Evolutionary conservation across 1,284 basidiomycete species (phyloP).

Genomic region (Rhizoctonia solani): DNA sequence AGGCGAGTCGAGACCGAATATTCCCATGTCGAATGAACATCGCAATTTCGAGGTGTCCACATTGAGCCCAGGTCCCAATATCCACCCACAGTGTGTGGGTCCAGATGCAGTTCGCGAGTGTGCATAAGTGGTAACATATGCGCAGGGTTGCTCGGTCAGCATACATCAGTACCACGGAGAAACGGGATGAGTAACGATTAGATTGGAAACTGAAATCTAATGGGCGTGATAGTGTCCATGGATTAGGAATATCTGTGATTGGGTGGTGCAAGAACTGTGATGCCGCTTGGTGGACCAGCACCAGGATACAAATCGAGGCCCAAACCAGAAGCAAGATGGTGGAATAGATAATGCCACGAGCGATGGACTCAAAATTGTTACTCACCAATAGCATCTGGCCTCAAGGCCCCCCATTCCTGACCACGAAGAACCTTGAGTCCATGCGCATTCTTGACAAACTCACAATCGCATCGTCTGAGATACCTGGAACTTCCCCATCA

Average conservation of each 20-base stretch:
- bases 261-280: conserved; percentile 10
- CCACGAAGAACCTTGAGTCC: conserved; percentile 80
- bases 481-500: conserved; percentile 42
- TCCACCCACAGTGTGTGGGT: not conserved
- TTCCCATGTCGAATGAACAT: no score
- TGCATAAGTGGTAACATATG: not conserved
- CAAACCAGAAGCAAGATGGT: no score
- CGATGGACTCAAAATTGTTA: no score
- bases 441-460: conserved; percentile 91
- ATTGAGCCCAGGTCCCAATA: no score
- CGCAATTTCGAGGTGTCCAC: no score
- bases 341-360: no score
- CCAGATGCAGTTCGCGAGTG: not conserved
- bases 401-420: conserved; percentile 61
- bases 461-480: conserved; percentile 58
- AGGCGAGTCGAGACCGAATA: not conserved
- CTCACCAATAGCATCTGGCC: conserved; percentile 62
- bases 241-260: not conserved
- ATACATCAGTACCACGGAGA: not conserved
- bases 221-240: not conserved
- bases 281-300: no score
- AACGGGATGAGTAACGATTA: not conserved
- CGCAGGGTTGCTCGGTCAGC: not conserved
- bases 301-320: no score
- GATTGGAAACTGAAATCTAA: no score